Base-by-base conservation (phyloP, 2,329 filamentous ascomycete genomes). In the Colletotrichum sp. region DNA sequence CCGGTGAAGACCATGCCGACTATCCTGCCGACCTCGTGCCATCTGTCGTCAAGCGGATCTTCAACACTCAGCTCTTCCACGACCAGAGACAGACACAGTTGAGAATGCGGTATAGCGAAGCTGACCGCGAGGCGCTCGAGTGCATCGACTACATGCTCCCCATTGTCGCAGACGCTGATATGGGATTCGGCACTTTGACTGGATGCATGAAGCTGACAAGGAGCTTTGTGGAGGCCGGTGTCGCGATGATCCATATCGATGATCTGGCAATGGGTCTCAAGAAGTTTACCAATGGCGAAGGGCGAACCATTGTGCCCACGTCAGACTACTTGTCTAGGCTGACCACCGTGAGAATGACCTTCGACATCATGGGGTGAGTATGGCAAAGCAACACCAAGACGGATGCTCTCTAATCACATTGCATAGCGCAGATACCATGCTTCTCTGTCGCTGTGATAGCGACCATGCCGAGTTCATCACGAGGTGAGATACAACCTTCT, bases 221-320 rank as follows among this genome's bases (percentile, higher is more conserved):
- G 31, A 78, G 80, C n/a, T 85, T 86, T 70, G 83, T 85, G n/a
- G 84, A 85, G 58, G 79, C 81, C 16, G 84, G 84, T 8, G 84
- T 84, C 2, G 84, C 84, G 12, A 84, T 84, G 81, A 83, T 86
- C 58, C 84, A 86, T 66, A 79, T 86, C 6, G 84, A 86, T 68
- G 84, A 86, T 69, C 76, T 86, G 34, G 84, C 84, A 0, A 83
- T 85, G 27, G 84, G 84, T 8, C 79, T 85, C 77, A 85, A 86
- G 77, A 86, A 85, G 76, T 86, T 85, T 66, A 86, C 84, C 2
- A 79, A 82, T 18, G 83, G 84, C 1, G 79, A 85, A 66, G 84
- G 83, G 3, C 77, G 83, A 7, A 85, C 84, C 0, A 78, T 86
- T 0, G 82, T 86, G 6, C 83, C 84, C 3, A 85, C 83, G 0